Evolutionary conservation across 2,329 filamentous ascomycete species (phyloP), one percentile per base, ranked within the genome.

Genomic region (Emmonsiellopsis sp.): DNA sequence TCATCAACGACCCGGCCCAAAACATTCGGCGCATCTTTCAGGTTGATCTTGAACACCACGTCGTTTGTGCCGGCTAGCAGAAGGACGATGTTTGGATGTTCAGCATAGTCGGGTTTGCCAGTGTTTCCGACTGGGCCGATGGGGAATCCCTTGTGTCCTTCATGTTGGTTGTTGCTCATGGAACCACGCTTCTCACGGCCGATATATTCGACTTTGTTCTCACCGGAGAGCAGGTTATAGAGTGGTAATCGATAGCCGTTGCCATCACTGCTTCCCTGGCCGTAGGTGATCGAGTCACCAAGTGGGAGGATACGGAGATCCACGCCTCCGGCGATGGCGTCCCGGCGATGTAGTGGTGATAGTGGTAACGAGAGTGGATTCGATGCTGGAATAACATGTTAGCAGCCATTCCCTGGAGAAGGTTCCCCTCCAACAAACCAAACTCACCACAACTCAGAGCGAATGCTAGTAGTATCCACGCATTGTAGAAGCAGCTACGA

Each of bases 161-260:
- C 9, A 55, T 48, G 53, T 2, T 53, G 55, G 20, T 70, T 65
- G 41, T 70, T 50, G 3, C 50, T 56, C 40, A 72, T 71, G 3
- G 59, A 61, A 6, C 58, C 62, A 9, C 30, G 38, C 11, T 34
- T 35, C 11, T 52, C 37, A 7, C 37, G 30, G 30, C 56, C 56
- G 30, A 58, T 52, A 40, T 51, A 54, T 34, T 56, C 26, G 2
- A 50, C 38, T 5, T 57, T 49, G 11, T 59, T 50, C 7, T 61
- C 61, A 9, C 57, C 56, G 15, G 59, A 44, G 16, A 72, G 64
- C 8, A 58, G 38, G 16, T 58, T 52, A 32, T 59, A 52, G 1
- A 73, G 61, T 15, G 60, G 48, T 2, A 57, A 54, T 31, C 70
- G 67, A 49, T 71, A 73, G n/a, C 68, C 68, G 55, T 72, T 71